Evolutionary conservation across 768 basidiomycete genomes (phyloP).

Genomic region (Rhizopogon vinicolor): DNA sequence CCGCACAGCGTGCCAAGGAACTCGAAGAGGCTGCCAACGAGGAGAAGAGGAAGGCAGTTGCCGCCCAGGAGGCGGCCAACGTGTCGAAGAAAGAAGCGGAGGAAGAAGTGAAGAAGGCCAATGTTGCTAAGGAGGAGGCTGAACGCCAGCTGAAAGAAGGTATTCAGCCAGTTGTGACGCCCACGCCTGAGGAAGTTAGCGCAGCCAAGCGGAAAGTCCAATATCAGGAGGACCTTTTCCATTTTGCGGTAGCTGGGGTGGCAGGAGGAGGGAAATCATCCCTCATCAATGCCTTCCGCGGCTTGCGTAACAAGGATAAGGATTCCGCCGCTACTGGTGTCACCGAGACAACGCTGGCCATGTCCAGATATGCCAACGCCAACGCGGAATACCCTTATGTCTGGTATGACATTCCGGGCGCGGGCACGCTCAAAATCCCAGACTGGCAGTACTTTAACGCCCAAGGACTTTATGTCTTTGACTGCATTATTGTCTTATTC

Average conservation of each 20-base stretch:
- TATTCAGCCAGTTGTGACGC: slow-evolving; percentile 21
- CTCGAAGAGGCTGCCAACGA: slow-evolving; percentile 12
- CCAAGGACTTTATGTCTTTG: slow-evolving; percentile 32
- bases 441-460: slow-evolving; percentile 34
- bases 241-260: slow-evolving; percentile 30
- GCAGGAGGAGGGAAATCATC: slow-evolving; percentile 33
- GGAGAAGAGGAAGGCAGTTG: slow-evolving; percentile 15
- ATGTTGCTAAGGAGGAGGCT: slow-evolving; percentile 9
- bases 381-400: slow-evolving; percentile 16
- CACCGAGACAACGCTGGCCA: slow-evolving; percentile 23
- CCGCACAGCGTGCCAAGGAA: slow-evolving; percentile 4
- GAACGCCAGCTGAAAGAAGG: slow-evolving; percentile 17
- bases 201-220: slow-evolving; percentile 12
- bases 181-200: slow-evolving; percentile 14
- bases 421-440: slow-evolving; percentile 26
- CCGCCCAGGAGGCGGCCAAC: slow-evolving; percentile 10
- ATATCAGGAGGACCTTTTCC: slow-evolving; percentile 21
- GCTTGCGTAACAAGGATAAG: slow-evolving; percentile 14
- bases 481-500: slow-evolving; percentile 29
- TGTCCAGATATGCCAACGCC: slow-evolving; percentile 21
- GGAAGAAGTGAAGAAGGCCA: slow-evolving; percentile 10
- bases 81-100: slow-evolving; percentile 6
- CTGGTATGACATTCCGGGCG: slow-evolving; percentile 35
- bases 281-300: slow-evolving; percentile 31
- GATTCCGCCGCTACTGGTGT: slow-evolving; percentile 25